Evolutionary conservation across 2,329 filamentous ascomycete genomes (phyloP).

Genomic region (Elsinoe batatas): DNA sequence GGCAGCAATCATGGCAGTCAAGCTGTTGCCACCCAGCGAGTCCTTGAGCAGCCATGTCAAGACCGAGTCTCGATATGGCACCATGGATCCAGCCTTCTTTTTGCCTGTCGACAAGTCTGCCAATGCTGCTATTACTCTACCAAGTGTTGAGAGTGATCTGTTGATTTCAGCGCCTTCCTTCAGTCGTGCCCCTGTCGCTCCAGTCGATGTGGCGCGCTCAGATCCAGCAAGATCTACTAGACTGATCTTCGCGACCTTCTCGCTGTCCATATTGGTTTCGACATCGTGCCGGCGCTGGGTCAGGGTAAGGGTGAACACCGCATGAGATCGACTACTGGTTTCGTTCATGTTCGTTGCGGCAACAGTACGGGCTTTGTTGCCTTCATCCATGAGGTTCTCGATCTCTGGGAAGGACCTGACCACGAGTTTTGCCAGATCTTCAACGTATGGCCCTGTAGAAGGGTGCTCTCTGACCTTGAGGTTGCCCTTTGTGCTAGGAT

Average conservation of each 20-base stretch:
- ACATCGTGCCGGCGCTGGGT: constrained; percentile 86
- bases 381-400: constrained; percentile 96
- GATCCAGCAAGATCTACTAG: constrained; percentile 96
- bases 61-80: constrained; percentile 94
- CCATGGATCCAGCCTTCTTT: constrained; percentile 69
- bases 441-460: constrained; percentile 93
- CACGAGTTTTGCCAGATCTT: constrained; percentile 90
- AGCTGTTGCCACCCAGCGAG: constrained; percentile 92
- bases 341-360: constrained; percentile 99
- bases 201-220: constrained; percentile 92
- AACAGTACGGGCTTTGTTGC: constrained; percentile 96
- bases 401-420: constrained; percentile 92
- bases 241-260: constrained; percentile 97
- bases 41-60: constrained; percentile 96
- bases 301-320: constrained; percentile 91
- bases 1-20: constrained; percentile 99
- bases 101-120: constrained; percentile 82
- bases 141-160: constrained; percentile 86
- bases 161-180: constrained; percentile 99
- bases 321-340: constrained; percentile 94
- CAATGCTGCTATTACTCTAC: constrained; percentile 91
- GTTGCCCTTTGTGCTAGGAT: constrained; percentile 91
- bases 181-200: constrained; percentile 84
- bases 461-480: constrained; percentile 96
- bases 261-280: constrained; percentile 92